These are phyloP conservation scores for Perkinsus marinus DNA, from an alignment of 169 alveolate species.

Conservation along the genomic window DNA sequence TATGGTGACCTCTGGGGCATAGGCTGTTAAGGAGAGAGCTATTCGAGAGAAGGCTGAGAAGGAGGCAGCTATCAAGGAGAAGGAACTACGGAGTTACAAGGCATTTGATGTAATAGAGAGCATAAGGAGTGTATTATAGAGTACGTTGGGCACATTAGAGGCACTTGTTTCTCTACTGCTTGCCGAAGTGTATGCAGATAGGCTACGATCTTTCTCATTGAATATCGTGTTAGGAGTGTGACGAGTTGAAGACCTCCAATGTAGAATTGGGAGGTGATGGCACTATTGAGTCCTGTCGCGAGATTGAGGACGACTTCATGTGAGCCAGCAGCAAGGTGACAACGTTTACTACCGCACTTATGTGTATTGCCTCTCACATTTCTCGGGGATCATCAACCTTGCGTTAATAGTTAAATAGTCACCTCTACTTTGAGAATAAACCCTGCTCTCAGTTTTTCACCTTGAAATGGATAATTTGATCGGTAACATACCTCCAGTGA, in stretches of 20 bases:
- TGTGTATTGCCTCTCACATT: neutral
- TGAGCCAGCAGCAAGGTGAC: neutral
- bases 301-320: constrained; percentile 20
- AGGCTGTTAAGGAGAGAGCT: neutral
- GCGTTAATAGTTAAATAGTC: too few relatives aligned
- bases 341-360: neutral
- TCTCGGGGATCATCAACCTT: neutral
- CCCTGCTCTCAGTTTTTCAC: neutral
- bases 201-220: neutral
- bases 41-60: neutral
- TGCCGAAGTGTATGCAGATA: neutral
- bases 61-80: neutral
- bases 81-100: neutral
- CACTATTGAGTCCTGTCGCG: constrained; percentile 18
- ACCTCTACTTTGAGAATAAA: too few relatives aligned
- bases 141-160: too few relatives aligned
- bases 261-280: constrained; percentile 14
- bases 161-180: too few relatives aligned
- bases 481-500: constrained; percentile 31
- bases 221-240: neutral
- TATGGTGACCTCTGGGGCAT: neutral
- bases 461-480: constrained; percentile 10
- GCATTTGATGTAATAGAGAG: neutral
- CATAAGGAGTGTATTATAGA: neutral
- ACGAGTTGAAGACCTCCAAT: neutral